A percentile compares a stretch with the other conserved stretches of the same genome.
Evolutionary conservation across 164 flowering plant species (phyloP).

Genomic region (Stephania japonica): DNA sequence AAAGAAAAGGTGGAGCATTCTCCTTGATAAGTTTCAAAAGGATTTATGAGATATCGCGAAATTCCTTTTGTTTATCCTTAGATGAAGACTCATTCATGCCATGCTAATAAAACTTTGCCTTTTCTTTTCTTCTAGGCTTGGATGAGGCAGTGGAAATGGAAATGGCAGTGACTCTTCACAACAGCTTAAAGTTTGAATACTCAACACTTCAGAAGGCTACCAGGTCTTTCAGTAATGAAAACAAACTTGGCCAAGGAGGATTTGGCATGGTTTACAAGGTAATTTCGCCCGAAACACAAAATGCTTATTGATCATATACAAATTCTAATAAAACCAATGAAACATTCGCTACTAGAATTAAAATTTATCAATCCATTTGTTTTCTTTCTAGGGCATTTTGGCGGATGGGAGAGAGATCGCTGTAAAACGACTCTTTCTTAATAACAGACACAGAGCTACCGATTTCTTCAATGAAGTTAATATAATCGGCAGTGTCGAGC

Average conservation of each 20-base stretch:
- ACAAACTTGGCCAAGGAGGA: slow-evolving; percentile 48
- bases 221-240: slow-evolving; percentile 21
- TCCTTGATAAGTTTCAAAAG: background rate
- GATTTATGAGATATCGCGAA: background rate
- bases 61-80: background rate
- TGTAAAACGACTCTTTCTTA: slow-evolving; percentile 32
- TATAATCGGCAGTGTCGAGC: slow-evolving; percentile 34
- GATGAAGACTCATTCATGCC: background rate
- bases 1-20: slow-evolving; percentile 54
- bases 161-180: slow-evolving; percentile 38
- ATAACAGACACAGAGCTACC: slow-evolving; percentile 11
- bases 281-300: background rate
- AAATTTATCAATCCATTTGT: background rate
- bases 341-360: background rate
- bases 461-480: slow-evolving; percentile 38
- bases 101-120: background rate
- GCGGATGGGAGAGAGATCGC: slow-evolving; percentile 52
- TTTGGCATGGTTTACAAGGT: slow-evolving; percentile 47
- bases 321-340: background rate
- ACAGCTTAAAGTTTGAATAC: slow-evolving; percentile 50
- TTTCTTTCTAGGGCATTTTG: slow-evolving; percentile 31
- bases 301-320: background rate
- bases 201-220: slow-evolving; percentile 42
- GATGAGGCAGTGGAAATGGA: slow-evolving; percentile 41
- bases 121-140: slow-evolving; percentile 30